These are phyloP conservation scores for Aquilaria agallochum DNA, from an alignment of 441 rosid genomes.

Conservation along the genomic window DNA sequence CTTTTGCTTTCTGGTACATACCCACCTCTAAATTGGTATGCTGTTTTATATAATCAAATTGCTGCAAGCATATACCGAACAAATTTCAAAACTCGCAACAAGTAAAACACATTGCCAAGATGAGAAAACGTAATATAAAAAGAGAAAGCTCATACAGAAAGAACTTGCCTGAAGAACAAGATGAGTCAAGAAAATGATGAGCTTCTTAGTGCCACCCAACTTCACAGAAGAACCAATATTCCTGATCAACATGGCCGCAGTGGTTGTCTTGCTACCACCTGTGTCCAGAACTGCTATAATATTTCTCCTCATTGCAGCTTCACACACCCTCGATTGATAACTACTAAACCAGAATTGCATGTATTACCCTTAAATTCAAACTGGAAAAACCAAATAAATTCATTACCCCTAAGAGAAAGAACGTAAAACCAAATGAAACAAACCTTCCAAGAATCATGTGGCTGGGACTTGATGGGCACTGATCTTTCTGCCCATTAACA, in stretches of 20 bases:
- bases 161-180: constrained; percentile 67
- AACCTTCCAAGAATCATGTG: constrained; percentile 50
- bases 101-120: neutral
- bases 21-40: constrained; percentile 46
- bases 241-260: constrained; percentile 65
- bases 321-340: constrained; percentile 56
- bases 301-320: constrained; percentile 68
- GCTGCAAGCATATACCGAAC: constrained; percentile 38
- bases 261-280: constrained; percentile 66
- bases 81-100: neutral
- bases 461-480: constrained; percentile 7
- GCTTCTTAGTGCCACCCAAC: constrained; percentile 34
- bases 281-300: constrained; percentile 69
- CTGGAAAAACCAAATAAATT: neutral
- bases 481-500: neutral
- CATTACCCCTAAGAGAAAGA: constrained; percentile 3
- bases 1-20: constrained; percentile 74
- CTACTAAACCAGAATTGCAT: constrained; percentile 19
- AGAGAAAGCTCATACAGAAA: neutral
- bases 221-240: constrained; percentile 32
- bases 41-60: constrained; percentile 50
- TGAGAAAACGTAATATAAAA: neutral
- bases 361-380: neutral
- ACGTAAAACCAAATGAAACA: constrained; percentile 7
- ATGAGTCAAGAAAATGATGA: constrained; percentile 71